phyloP scores from a whole-genome alignment of 163 green algal genomes.

The Chlamydomonas reinhardtii region DNA sequence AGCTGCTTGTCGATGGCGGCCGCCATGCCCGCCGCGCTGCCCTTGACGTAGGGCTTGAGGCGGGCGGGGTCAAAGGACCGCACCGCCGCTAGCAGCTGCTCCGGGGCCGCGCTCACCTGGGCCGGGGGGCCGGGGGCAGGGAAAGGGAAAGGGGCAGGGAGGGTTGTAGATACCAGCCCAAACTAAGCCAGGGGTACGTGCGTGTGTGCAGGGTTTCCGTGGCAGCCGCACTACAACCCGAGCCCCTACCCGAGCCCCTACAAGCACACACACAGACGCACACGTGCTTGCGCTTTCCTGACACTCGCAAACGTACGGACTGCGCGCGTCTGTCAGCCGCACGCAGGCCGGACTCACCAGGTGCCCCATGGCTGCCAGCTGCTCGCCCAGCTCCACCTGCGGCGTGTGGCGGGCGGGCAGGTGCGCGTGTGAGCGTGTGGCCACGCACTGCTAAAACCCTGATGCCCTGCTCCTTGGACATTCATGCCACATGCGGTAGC shows the following conservation, averaged over 20 bases:
- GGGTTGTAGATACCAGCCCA: too few relatives aligned
- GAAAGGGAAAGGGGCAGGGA: too few relatives aligned
- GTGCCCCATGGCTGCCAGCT: slow-evolving; percentile 72
- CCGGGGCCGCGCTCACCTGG: slow-evolving; percentile 58
- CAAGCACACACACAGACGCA: background rate
- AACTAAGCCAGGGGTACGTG: too few relatives aligned
- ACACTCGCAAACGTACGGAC: background rate
- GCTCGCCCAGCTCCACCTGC: slow-evolving; percentile 77
- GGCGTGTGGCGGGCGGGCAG: background rate
- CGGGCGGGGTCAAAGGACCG: slow-evolving; percentile 41
- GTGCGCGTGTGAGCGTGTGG: background rate
- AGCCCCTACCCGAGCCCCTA: background rate
- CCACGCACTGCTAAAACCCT: too few relatives aligned
- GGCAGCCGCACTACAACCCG: too few relatives aligned
- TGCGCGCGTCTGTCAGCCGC: too few relatives aligned
- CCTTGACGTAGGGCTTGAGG: slow-evolving; percentile 67
- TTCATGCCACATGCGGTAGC: too few relatives aligned
- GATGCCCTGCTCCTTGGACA: too few relatives aligned
- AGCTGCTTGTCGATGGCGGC: slow-evolving; percentile 45
- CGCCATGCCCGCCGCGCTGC: slow-evolving; percentile 66
- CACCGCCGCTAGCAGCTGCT: slow-evolving; percentile 58
- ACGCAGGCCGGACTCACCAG: slow-evolving; percentile 45
- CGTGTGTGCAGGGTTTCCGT: background rate
- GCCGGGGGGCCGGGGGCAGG: background rate
- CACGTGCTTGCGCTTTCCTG: too few relatives aligned